Conservation (phyloP, 805 yeast species). For the Millerozyma miso region DNA sequence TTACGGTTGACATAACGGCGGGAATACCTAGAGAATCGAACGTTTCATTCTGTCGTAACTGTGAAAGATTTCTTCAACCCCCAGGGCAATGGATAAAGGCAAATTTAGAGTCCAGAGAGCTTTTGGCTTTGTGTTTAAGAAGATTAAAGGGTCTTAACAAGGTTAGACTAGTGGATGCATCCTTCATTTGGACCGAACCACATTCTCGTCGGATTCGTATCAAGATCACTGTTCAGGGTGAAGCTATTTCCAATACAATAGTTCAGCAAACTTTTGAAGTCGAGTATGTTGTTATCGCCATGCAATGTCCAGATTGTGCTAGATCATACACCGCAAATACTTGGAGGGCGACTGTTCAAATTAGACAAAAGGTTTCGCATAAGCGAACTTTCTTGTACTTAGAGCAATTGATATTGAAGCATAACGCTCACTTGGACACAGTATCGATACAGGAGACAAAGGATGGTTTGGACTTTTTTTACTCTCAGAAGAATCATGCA, state of each 20-base stretch:
- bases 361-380: slow-evolving; percentile 95
- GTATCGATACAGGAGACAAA: slow-evolving; percentile 87
- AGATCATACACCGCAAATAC: slow-evolving; percentile 94
- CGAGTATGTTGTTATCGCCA: slow-evolving; percentile 87
- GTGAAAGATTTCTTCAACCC: slow-evolving; percentile 94
- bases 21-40: slow-evolving; percentile 92
- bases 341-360: slow-evolving; percentile 97
- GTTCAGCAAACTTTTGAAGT: slow-evolving; percentile 94
- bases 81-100: slow-evolving; percentile 92
- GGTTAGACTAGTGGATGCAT: slow-evolving; percentile 86
- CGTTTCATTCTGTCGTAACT: slow-evolving; percentile 90
- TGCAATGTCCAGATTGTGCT: slow-evolving; percentile 99
- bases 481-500: slow-evolving; percentile 85
- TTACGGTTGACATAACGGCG: slow-evolving; percentile 89
- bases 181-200: slow-evolving; percentile 98
- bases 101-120: slow-evolving; percentile 86
- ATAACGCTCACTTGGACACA: slow-evolving; percentile 91
- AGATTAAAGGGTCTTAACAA: slow-evolving; percentile 82
- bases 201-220: slow-evolving; percentile 93
- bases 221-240: slow-evolving; percentile 93
- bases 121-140: slow-evolving; percentile 84
- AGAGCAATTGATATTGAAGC: slow-evolving; percentile 90
- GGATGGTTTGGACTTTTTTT: slow-evolving; percentile 94
- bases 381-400: slow-evolving; percentile 93
- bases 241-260: slow-evolving; percentile 86